Conservation (phyloP, 805 yeast species). For the Cyberlindnera misumaiensis region DNA sequence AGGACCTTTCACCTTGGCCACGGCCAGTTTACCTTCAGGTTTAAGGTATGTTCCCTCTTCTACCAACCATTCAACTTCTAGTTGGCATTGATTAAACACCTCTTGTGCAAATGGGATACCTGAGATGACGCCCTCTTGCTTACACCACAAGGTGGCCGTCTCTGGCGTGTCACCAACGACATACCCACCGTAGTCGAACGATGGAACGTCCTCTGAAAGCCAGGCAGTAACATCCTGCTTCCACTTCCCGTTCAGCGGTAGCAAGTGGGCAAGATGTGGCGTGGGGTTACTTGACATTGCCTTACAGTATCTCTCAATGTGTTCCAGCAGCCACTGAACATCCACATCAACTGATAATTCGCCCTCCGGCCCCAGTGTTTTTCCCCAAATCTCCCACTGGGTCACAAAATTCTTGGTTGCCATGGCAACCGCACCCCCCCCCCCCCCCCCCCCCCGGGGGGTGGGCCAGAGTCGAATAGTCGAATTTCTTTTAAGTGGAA, state of each 20-base stretch:
- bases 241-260: conserved; percentile 80
- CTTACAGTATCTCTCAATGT: no score
- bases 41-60: conserved; percentile 60
- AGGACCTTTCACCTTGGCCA: conserved; percentile 75
- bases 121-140: conserved; percentile 69
- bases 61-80: conserved; percentile 65
- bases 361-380: no score
- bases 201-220: conserved; percentile 84
- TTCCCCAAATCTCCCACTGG: no score
- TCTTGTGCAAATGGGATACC: conserved; percentile 90
- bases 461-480: conserved; percentile 1
- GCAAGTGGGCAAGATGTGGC: conserved; percentile 38
- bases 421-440: no score
- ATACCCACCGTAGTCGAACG: conserved; percentile 90
- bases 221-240: conserved; percentile 67
- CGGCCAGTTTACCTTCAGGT: conserved; percentile 56
- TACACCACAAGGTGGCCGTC: conserved; percentile 74
- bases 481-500: background rate
- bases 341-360: no score
- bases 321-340: no score
- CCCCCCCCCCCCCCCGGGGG: no score
- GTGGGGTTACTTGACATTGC: conserved; percentile 6
- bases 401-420: no score
- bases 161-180: conserved; percentile 80
- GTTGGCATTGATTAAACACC: conserved; percentile 68